phyloP scores from a whole-genome alignment of 1,284 basidiomycete genomes.

The Vanrija pseudolonga region DNA sequence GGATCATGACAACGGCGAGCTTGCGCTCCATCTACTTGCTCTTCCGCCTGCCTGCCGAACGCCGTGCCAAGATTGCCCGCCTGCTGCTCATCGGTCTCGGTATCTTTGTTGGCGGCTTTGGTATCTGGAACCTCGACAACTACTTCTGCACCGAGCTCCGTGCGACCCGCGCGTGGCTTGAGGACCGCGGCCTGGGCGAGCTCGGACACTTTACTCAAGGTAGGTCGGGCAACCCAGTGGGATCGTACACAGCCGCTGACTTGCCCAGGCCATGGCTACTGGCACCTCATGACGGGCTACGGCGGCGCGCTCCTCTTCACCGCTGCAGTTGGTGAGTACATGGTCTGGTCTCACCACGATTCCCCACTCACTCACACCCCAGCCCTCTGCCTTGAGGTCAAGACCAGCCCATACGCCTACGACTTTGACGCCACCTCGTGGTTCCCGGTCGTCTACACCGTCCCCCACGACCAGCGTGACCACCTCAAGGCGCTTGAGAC shows the following conservation, averaged over 20 bases:
- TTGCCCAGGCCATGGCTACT: slow-evolving; percentile 51
- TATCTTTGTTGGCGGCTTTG: slow-evolving; percentile 50
- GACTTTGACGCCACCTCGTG: slow-evolving; percentile 19
- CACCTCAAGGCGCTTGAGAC: background rate
- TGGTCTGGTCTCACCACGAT: background rate
- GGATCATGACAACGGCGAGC: slow-evolving; percentile 44
- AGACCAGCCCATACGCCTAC: slow-evolving; percentile 27
- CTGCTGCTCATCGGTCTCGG: slow-evolving; percentile 33
- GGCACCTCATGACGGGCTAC: slow-evolving; percentile 55
- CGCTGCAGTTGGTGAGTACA: slow-evolving; percentile 43
- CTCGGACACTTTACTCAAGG: slow-evolving; percentile 42
- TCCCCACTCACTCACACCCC: background rate
- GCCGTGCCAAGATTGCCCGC: slow-evolving; percentile 24
- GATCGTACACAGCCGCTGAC: slow-evolving; percentile 1
- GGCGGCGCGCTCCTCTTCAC: slow-evolving; percentile 51
- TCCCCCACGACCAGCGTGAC: background rate
- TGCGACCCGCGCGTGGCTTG: slow-evolving; percentile 9
- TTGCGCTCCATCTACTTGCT: slow-evolving; percentile 40
- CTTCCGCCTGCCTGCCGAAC: slow-evolving; percentile 22
- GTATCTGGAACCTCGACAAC: slow-evolving; percentile 56
- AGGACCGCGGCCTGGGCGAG: slow-evolving; percentile 22
- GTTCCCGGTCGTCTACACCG: slow-evolving; percentile 21
- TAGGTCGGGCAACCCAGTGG: slow-evolving; percentile 9
- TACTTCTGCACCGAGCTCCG: slow-evolving; percentile 50
- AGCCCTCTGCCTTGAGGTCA: slow-evolving; percentile 35